These are phyloP conservation scores for Kentomonas sorsogonicus DNA, from an alignment of 208 protist genomes.

Conservation along the genomic window DNA sequence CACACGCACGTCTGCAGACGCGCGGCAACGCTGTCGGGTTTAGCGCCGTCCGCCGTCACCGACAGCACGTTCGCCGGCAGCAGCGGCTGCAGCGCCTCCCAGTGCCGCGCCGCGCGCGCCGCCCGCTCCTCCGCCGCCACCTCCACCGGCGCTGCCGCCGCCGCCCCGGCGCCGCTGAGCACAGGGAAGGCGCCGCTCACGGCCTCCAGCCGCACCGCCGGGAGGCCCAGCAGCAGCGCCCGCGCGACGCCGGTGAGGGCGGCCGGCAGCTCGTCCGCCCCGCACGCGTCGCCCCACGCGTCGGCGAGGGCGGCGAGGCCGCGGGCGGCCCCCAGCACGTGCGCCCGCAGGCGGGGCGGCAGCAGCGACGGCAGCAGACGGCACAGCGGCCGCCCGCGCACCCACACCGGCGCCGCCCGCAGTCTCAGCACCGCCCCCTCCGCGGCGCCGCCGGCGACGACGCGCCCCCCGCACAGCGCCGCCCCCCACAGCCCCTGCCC, in stretches of 20 bases:
- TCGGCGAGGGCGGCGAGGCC: background rate
- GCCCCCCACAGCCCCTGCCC: no score
- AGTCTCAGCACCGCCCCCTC: background rate
- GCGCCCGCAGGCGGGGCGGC: background rate
- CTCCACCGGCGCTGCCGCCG: background rate
- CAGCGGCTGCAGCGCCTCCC: constrained; percentile 13
- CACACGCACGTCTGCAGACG: constrained; percentile 8
- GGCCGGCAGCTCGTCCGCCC: no score
- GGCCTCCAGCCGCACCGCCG: constrained; percentile 15
- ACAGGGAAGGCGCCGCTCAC: constrained; percentile 7
- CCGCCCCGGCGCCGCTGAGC: background rate
- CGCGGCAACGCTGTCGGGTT: background rate
- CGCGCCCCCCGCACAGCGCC: no score
- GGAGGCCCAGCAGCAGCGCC: background rate
- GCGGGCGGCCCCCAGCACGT: background rate
- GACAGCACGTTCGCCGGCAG: constrained; percentile 10
- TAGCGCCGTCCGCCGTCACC: background rate
- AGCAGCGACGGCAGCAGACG: background rate
- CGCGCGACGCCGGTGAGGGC: no score
- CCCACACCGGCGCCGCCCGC: background rate
- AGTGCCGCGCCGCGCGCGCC: background rate
- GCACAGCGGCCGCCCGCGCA: background rate
- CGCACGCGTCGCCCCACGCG: no score
- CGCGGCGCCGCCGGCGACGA: no score
- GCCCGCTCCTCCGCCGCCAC: background rate